Percentiles rank a stretch among this genome's conserved stretches.
These are phyloP conservation scores for Fusarium subglutinans DNA, from an alignment of 2,329 filamentous ascomycete genomes.

Conservation along the genomic window DNA sequence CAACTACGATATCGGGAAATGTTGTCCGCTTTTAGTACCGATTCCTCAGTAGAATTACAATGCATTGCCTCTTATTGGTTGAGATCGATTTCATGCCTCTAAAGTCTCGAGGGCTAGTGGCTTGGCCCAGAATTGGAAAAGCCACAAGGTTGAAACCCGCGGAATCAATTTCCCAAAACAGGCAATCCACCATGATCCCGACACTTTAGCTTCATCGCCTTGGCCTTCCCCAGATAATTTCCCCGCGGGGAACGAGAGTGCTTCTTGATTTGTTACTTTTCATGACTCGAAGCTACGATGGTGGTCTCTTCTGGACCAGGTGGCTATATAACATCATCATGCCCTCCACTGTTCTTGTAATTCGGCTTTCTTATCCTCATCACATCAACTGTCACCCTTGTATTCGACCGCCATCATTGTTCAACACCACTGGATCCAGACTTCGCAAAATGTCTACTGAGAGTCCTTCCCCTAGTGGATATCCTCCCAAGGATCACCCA, in stretches of 20 bases:
- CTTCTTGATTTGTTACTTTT: not conserved
- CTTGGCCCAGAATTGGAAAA: not conserved
- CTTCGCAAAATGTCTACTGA: not conserved
- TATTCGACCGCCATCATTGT: not conserved
- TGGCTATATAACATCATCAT: not conserved
- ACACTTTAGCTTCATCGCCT: not conserved
- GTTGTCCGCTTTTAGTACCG: not conserved
- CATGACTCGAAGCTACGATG: not conserved
- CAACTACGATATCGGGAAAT: not conserved
- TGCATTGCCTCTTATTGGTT: not conserved
- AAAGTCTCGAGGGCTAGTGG: not conserved
- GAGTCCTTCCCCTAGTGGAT: not conserved
- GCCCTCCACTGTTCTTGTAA: not conserved
- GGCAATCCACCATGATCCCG: not conserved
- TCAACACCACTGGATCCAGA: not conserved
- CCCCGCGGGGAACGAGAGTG: not conserved
- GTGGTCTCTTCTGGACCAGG: not conserved
- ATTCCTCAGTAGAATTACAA: not conserved
- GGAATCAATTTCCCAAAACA: not conserved
- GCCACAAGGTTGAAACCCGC: not conserved
- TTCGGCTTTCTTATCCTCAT: not conserved
- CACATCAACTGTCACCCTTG: not conserved
- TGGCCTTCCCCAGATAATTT: not conserved
- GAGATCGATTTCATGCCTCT: not conserved
- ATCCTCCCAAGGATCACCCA: not conserved